Evolutionary conservation across 2,329 filamentous ascomycete species (phyloP).

Genomic region (Aureobasidium melanogenum): DNA sequence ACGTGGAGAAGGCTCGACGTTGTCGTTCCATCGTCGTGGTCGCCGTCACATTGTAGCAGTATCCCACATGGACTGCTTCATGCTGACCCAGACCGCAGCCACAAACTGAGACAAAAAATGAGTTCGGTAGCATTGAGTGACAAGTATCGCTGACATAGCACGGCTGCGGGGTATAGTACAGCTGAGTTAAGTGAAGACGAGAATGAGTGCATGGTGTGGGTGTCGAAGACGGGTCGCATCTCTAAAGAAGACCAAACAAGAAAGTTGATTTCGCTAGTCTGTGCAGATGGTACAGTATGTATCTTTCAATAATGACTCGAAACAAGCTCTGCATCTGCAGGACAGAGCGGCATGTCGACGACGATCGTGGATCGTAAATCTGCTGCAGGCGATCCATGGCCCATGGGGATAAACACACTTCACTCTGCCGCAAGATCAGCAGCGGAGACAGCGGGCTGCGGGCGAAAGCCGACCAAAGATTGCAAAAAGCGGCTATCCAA

Average conservation of each 20-base stretch:
- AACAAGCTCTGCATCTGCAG: background rate
- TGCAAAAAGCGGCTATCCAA: background rate
- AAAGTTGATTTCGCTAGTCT: background rate
- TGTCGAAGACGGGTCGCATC: background rate
- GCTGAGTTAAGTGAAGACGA: background rate
- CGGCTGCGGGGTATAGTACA: background rate
- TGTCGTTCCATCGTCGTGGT: background rate
- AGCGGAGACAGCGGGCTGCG: background rate
- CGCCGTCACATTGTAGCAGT: background rate
- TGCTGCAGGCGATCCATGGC: background rate
- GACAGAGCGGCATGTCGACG: background rate
- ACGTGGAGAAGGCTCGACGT: constrained; percentile 5
- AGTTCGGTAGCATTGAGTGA: background rate
- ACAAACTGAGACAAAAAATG: constrained; percentile 5
- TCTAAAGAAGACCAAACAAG: background rate
- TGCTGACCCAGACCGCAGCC: constrained; percentile 1
- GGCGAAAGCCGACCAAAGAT: background rate
- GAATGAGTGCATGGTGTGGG: background rate
- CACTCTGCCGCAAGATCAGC: background rate
- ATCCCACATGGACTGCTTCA: background rate
- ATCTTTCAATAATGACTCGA: background rate
- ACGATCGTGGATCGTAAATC: background rate
- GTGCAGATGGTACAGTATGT: background rate
- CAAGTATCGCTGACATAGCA: background rate
- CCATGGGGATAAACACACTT: background rate